Conservation (phyloP, 108 stramenopile species). For the Fragilaria radians region DNA sequence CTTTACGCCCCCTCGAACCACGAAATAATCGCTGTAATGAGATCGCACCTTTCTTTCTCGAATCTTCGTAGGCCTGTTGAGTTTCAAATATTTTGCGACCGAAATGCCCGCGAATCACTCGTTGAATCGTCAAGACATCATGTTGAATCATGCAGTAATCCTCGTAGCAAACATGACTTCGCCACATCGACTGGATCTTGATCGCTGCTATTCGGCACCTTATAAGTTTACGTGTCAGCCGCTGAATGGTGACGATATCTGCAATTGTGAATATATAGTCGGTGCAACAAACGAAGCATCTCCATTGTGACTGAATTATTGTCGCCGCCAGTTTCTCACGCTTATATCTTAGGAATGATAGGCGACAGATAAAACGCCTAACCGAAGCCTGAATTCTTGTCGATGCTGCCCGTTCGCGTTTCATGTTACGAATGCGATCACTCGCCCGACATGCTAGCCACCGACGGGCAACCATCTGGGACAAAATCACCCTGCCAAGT, state of each 20-base stretch:
- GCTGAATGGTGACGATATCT: slow-evolving; percentile 56
- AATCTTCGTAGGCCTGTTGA: background rate
- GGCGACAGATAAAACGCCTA: slow-evolving; percentile 8
- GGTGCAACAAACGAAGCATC: slow-evolving; percentile 50
- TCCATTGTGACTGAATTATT: slow-evolving; percentile 55
- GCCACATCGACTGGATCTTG: slow-evolving; percentile 53
- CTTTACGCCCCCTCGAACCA: background rate
- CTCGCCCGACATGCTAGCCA: background rate
- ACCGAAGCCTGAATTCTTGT: slow-evolving; percentile 31
- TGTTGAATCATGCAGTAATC: background rate
- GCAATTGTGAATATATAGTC: slow-evolving; percentile 53
- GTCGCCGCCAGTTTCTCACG: slow-evolving; percentile 22
- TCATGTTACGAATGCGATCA: background rate
- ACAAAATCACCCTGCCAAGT: slow-evolving; percentile 3
- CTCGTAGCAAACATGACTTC: slow-evolving; percentile 21
- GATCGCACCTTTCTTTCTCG: background rate
- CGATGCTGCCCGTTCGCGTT: slow-evolving; percentile 32
- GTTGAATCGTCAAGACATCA: background rate
- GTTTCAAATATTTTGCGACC: background rate
- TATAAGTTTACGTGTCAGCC: slow-evolving; percentile 15
- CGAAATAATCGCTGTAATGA: background rate
- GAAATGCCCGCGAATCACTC: background rate
- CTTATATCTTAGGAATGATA: background rate
- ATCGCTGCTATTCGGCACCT: slow-evolving; percentile 17
- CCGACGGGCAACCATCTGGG: slow-evolving; percentile 7